Evolutionary conservation across 208 protist genomes (phyloP).

Genomic region (Crithidia thermophila): DNA sequence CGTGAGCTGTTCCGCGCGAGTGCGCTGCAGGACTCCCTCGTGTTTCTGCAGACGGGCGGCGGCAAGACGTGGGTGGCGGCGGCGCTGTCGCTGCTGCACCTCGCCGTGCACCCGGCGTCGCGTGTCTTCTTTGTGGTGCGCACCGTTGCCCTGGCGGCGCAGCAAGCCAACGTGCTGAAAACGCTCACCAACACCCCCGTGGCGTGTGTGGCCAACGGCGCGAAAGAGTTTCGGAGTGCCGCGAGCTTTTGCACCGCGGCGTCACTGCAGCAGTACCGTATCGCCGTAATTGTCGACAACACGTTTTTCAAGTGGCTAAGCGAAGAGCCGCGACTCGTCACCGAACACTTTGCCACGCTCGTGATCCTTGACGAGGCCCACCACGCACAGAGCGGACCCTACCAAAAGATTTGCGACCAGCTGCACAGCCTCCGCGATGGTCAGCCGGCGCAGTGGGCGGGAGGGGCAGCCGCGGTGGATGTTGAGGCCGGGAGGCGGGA

Average conservation of each 20-base stretch:
- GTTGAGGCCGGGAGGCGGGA: neutral
- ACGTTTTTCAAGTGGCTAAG: slow-evolving; percentile 42
- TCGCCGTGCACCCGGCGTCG: slow-evolving; percentile 12
- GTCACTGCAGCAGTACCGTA: slow-evolving; percentile 5
- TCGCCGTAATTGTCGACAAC: slow-evolving; percentile 45
- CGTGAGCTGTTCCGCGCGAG: slow-evolving; percentile 47
- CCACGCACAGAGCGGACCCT: slow-evolving; percentile 39
- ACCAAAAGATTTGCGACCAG: slow-evolving; percentile 23
- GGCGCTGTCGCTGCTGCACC: slow-evolving; percentile 12
- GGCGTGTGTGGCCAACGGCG: slow-evolving; percentile 21
- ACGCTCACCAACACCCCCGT: neutral
- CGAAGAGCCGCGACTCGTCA: slow-evolving; percentile 9
- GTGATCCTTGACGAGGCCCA: slow-evolving; percentile 76
- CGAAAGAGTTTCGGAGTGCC: slow-evolving; percentile 10
- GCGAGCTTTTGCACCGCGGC: neutral
- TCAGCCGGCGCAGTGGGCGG: neutral
- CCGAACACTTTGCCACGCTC: slow-evolving; percentile 23
- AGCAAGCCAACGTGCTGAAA: slow-evolving; percentile 27
- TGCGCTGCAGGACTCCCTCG: slow-evolving; percentile 39
- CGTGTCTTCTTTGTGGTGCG: slow-evolving; percentile 60
- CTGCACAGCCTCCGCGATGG: slow-evolving; percentile 14
- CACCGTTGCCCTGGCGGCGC: slow-evolving; percentile 42
- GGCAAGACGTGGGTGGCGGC: slow-evolving; percentile 75
- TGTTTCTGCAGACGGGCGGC: slow-evolving; percentile 58
- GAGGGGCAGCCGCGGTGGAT: neutral